phyloP scores from a whole-genome alignment of 768 basidiomycete genomes.

The Tricholomella constricta region DNA sequence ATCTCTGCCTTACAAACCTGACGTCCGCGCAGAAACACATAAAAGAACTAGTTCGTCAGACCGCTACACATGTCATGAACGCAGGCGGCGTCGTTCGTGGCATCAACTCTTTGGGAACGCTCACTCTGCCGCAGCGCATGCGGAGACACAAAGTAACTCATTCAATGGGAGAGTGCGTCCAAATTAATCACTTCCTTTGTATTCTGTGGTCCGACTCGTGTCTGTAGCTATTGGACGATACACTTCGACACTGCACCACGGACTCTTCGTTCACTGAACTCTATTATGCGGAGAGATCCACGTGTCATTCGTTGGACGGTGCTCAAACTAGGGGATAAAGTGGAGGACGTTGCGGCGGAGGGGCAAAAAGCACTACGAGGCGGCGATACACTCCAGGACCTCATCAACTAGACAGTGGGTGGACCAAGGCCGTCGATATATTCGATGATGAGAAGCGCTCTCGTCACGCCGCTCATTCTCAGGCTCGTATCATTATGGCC shows the following conservation, averaged over 20 bases:
- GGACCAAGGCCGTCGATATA: not conserved
- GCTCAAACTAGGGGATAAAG: slow-evolving; percentile 72
- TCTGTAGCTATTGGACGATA: slow-evolving; percentile 82
- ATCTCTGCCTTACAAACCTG: not conserved
- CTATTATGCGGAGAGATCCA: slow-evolving; percentile 74
- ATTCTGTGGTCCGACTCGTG: not conserved
- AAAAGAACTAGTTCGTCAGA: slow-evolving; percentile 69
- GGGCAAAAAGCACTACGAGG: slow-evolving; percentile 31
- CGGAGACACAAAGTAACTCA: slow-evolving; percentile 58
- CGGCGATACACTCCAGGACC: slow-evolving; percentile 3
- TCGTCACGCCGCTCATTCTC: slow-evolving; percentile 1
- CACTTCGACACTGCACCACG: slow-evolving; percentile 86
- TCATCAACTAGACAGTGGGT: slow-evolving; percentile 2
- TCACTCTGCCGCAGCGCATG: slow-evolving; percentile 75
- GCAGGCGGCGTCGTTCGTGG: slow-evolving; percentile 82
- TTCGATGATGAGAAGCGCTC: slow-evolving; percentile 4
- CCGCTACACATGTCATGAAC: slow-evolving; percentile 71
- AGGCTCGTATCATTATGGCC: not conserved
- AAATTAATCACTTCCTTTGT: not conserved
- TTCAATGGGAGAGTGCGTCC: slow-evolving; percentile 73
- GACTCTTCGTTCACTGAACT: slow-evolving; percentile 63
- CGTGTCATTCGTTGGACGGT: slow-evolving; percentile 83
- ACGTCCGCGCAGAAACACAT: slow-evolving; percentile 59
- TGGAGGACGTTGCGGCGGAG: slow-evolving; percentile 64
- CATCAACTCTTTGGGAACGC: slow-evolving; percentile 74